A percentile compares a stretch with the other conserved stretches of the same genome.
These are phyloP conservation scores for Trypanosoma vivax DNA, from an alignment of 208 protist species.

Conservation along the genomic window DNA sequence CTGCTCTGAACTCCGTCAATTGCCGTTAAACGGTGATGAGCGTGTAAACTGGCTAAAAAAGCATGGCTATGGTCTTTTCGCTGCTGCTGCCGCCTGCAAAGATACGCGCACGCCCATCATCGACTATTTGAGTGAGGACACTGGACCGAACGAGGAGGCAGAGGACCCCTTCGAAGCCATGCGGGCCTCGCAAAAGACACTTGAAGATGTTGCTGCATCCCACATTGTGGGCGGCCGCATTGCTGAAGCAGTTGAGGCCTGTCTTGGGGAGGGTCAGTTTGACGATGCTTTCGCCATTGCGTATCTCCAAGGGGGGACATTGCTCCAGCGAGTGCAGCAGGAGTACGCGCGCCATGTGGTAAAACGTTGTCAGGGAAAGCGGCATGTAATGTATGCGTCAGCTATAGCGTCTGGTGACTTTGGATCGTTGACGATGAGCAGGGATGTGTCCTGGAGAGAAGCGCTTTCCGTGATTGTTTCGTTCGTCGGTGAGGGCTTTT, in stretches of 20 bases:
- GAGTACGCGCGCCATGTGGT: conserved; percentile 40
- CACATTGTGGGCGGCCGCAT: conserved; percentile 57
- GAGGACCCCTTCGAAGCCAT: conserved; percentile 61
- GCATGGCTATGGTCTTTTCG: conserved; percentile 41
- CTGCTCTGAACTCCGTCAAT: conserved; percentile 15
- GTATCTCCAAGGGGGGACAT: conserved; percentile 50
- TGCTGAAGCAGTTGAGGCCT: conserved; percentile 65
- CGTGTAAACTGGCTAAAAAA: conserved; percentile 51
- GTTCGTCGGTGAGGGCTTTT: conserved; percentile 66
- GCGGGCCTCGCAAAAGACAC: conserved; percentile 46
- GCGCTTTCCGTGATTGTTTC: conserved; percentile 63
- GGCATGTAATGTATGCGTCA: conserved; percentile 59
- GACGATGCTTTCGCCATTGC: conserved; percentile 76
- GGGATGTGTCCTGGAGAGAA: conserved; percentile 57
- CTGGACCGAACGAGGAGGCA: conserved; percentile 14
- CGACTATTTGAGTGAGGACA: conserved; percentile 35
- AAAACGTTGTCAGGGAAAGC: conserved; percentile 28
- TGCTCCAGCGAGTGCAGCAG: conserved; percentile 54
- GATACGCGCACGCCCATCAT: conserved; percentile 57
- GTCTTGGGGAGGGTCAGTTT: conserved; percentile 51
- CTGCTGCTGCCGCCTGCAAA: conserved; percentile 50
- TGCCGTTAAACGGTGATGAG: conserved; percentile 34
- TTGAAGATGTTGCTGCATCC: conserved; percentile 55
- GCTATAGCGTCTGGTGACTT: conserved; percentile 70
- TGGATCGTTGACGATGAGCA: conserved; percentile 27